Conservation (phyloP, 2,329 filamentous ascomycete genomes). For the Drechslera avenae region DNA sequence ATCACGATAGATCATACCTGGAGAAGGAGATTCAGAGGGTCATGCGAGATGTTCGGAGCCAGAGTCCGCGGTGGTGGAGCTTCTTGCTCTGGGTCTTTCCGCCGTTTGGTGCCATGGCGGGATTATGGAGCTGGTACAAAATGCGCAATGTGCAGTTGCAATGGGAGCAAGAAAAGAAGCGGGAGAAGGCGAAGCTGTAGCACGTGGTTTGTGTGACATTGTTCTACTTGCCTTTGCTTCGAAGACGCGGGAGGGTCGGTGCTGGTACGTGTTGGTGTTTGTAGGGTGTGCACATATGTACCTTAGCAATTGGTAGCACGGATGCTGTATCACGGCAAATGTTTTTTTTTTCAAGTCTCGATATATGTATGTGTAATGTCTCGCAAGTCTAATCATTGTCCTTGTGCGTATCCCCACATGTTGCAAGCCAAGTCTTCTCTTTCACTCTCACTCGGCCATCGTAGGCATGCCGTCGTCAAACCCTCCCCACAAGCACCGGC, state of each 20-base stretch:
- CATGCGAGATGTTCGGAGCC: constrained; percentile 64
- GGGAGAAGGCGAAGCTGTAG: constrained; percentile 65
- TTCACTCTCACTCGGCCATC: constrained; percentile 7
- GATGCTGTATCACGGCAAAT: constrained; percentile 16
- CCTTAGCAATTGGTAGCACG: constrained; percentile 15
- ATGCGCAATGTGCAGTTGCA: constrained; percentile 71
- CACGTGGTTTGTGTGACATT: neutral
- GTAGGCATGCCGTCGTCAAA: constrained; percentile 4
- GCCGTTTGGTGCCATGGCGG: constrained; percentile 72
- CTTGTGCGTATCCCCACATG: neutral
- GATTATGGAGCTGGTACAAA: constrained; percentile 72
- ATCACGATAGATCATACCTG: constrained; percentile 73
- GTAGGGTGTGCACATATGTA: constrained; percentile 16
- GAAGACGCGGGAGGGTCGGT: constrained; percentile 4
- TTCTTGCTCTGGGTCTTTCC: constrained; percentile 71
- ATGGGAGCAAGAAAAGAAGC: constrained; percentile 67
- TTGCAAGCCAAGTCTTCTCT: neutral
- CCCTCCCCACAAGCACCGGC: neutral
- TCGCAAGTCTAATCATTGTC: neutral
- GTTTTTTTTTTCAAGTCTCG: neutral
- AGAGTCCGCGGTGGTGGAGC: constrained; percentile 84
- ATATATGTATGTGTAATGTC: neutral
- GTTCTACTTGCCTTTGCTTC: neutral
- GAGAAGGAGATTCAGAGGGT: constrained; percentile 68
- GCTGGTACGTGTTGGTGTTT: constrained; percentile 13